Percentiles rank a stretch among this genome's conserved stretches.
These are phyloP conservation scores for Chrysoporthe austroafricana DNA, from an alignment of 2,329 filamentous ascomycete species.

Conservation along the genomic window DNA sequence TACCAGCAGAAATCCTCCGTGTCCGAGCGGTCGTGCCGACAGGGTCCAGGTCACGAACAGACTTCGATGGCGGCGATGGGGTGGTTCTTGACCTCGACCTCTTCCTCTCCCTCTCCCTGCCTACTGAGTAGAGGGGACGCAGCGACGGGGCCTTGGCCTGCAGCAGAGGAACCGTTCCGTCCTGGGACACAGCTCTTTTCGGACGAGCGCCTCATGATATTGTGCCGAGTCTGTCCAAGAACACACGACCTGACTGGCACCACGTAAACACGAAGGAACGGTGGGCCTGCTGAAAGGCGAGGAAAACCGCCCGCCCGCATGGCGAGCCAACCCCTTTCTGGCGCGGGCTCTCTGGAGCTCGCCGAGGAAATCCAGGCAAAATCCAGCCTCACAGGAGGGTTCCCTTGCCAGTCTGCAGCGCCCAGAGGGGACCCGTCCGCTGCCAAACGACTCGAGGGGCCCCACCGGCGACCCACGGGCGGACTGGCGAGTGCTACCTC, in stretches of 20 bases:
- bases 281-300: constrained; percentile 10
- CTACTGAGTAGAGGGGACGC: too few relatives aligned
- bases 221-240: neutral
- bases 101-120: too few relatives aligned
- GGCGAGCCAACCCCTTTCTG: constrained; percentile 6
- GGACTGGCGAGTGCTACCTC: constrained; percentile 2
- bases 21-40: too few relatives aligned
- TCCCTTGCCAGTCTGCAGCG: neutral
- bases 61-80: neutral
- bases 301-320: constrained; percentile 14
- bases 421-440: neutral
- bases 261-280: neutral
- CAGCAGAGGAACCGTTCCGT: neutral
- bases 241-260: neutral
- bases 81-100: neutral
- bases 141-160: too few relatives aligned
- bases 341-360: neutral
- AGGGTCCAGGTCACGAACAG: neutral
- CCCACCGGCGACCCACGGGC: neutral
- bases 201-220: neutral
- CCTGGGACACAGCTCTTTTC: neutral
- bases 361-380: neutral
- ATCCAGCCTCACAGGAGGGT: neutral
- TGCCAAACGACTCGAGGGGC: neutral
- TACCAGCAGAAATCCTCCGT: neutral